These are phyloP conservation scores for Chaetomium cochliodes DNA, from an alignment of 495 filamentous ascomycete genomes.

Conservation along the genomic window DNA sequence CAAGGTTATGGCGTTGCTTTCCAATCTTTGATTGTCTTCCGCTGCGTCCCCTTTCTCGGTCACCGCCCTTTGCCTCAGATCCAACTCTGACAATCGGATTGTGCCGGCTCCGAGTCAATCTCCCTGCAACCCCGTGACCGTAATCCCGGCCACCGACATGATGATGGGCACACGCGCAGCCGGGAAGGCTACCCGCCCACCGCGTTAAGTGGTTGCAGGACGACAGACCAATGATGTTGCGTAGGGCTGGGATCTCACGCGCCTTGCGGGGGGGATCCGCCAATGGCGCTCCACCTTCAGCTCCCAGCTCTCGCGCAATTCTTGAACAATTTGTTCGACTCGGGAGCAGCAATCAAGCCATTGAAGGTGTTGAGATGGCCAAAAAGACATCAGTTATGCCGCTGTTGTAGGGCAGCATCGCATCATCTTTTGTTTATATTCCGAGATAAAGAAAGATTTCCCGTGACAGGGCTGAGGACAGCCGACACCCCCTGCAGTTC, in stretches of 20 bases:
- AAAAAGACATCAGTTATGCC: neutral
- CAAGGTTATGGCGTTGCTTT: no score
- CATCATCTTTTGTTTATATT: neutral
- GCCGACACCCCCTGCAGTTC: neutral
- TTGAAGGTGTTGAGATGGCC: neutral
- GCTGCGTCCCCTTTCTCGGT: no score
- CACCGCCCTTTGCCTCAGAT: no score
- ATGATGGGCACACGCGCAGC: neutral
- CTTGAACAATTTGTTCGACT: neutral
- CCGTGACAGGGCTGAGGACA: neutral
- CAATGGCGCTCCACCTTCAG: neutral
- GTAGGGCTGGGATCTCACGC: slow-evolving; percentile 16
- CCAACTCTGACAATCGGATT: no score
- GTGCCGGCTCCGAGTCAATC: no score
- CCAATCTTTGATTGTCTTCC: no score
- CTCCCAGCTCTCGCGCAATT: neutral
- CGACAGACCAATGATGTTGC: slow-evolving; percentile 18
- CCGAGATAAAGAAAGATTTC: neutral
- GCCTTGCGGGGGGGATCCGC: neutral
- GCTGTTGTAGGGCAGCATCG: neutral
- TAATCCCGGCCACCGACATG: neutral
- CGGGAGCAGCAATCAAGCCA: neutral
- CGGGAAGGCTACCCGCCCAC: slow-evolving; percentile 10
- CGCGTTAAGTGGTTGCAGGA: slow-evolving; percentile 25
- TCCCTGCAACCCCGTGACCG: neutral